A percentile compares a stretch with the other conserved stretches of the same genome.
phyloP scores from a whole-genome alignment of 2,329 filamentous ascomycete species.

The Ustilaginoidea virens region DNA sequence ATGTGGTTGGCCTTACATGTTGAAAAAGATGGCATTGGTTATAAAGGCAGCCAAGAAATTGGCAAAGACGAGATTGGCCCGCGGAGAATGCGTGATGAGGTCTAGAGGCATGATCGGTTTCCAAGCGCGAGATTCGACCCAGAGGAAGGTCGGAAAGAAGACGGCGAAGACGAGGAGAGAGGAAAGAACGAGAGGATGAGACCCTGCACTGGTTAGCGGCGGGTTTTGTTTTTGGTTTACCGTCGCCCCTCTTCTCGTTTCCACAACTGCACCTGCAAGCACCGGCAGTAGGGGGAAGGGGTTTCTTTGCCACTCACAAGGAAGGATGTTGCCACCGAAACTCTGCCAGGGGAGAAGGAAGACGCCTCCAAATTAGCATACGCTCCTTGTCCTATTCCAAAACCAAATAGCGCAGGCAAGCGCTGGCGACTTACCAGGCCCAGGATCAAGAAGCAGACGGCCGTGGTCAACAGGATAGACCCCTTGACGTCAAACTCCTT shows the following conservation, averaged over 20 bases:
- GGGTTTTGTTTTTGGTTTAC: no score
- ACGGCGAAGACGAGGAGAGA: conserved; percentile 32
- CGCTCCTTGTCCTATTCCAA: no score
- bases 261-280: no score
- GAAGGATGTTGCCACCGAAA: conserved; percentile 47
- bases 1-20: no score
- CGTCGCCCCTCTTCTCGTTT: no score
- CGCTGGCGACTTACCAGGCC: conserved; percentile 40
- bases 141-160: conserved; percentile 35
- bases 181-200: conserved; percentile 39
- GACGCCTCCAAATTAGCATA: no score
- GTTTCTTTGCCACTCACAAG: conserved; percentile 25
- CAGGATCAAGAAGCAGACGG: conserved; percentile 42
- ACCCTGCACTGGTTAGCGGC: no score
- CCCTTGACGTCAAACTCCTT: conserved; percentile 41
- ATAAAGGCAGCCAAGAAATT: conserved; percentile 37
- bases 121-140: conserved; percentile 31
- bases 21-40: conserved; percentile 42
- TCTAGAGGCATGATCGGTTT: conserved; percentile 46
- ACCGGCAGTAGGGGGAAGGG: no score
- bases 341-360: conserved; percentile 22
- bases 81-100: conserved; percentile 32
- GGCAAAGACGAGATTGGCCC: conserved; percentile 40
- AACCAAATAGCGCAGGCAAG: background rate
- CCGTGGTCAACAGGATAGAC: conserved; percentile 34